Percentiles rank a stretch among this genome's conserved stretches.
phyloP scores from a whole-genome alignment of 1,284 basidiomycete species.

The Ustilago hordei region DNA sequence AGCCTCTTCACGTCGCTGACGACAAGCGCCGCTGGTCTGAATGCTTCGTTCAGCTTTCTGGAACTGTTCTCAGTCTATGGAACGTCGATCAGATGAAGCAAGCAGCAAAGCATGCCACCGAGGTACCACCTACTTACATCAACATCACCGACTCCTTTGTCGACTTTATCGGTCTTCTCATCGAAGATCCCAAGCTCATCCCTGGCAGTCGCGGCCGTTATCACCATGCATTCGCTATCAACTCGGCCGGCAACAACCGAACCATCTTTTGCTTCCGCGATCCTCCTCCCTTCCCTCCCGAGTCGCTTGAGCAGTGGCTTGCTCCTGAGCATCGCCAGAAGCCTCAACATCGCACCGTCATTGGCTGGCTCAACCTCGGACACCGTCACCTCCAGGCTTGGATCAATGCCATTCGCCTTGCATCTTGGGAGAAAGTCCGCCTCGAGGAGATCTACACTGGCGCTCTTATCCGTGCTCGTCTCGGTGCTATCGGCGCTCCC shows the following conservation, averaged over 20 bases:
- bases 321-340: conserved; percentile 54
- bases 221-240: conserved; percentile 82
- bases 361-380: conserved; percentile 64
- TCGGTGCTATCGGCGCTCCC: conserved; percentile 69
- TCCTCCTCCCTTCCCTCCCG: conserved; percentile 59
- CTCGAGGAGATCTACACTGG: conserved; percentile 98
- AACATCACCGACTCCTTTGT: conserved; percentile 83
- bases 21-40: conserved; percentile 62
- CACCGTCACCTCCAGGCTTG: conserved; percentile 73
- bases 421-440: conserved; percentile 93
- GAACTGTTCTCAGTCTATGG: conserved; percentile 91
- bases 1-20: conserved; percentile 59
- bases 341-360: conserved; percentile 61
- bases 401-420: conserved; percentile 89
- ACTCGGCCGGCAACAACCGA: conserved; percentile 92
- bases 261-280: conserved; percentile 77
- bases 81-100: conserved; percentile 85
- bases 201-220: conserved; percentile 74
- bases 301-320: conserved; percentile 55
- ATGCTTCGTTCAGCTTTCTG: conserved; percentile 83
- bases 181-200: conserved; percentile 72
- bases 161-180: conserved; percentile 73
- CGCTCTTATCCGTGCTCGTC: conserved; percentile 77
- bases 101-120: conserved; percentile 80
- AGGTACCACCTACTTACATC: conserved; percentile 86